Evolutionary conservation across 1,284 basidiomycete species (phyloP).

Genomic region (Phenoliferia sp.): DNA sequence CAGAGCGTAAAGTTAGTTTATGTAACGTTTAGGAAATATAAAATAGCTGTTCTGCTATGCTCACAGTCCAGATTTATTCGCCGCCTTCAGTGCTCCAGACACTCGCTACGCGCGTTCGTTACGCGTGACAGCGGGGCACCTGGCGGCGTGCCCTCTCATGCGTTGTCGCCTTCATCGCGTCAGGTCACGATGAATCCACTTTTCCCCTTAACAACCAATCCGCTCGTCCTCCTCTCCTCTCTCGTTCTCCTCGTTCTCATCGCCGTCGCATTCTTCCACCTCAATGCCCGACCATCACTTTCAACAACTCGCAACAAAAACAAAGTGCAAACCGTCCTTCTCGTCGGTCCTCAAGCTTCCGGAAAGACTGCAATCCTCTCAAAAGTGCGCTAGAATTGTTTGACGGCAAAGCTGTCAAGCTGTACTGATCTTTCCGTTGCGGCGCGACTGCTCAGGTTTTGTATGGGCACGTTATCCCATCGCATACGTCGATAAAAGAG

Average conservation of each 20-base stretch:
- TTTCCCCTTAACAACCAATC: too few species aligned
- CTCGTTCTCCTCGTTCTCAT: constrained; percentile 12
- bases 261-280: constrained; percentile 14
- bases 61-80: too few species aligned
- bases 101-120: not conserved
- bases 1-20: too few species aligned
- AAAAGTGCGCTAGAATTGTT: constrained; percentile 15
- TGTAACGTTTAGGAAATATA: too few species aligned
- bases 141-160: too few species aligned
- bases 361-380: constrained; percentile 36
- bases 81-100: too few species aligned
- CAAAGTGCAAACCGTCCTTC: constrained; percentile 25
- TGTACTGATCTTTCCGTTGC: not conserved
- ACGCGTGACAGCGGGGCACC: too few species aligned
- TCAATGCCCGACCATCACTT: constrained; percentile 5
- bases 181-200: not conserved
- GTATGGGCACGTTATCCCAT: constrained; percentile 24
- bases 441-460: constrained; percentile 20
- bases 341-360: constrained; percentile 30
- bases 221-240: too few species aligned
- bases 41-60: too few species aligned
- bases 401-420: not conserved
- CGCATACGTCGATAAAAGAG: constrained; percentile 34
- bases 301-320: too few species aligned
- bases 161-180: not conserved